These are phyloP conservation scores for Helotiales sp. DNA, from an alignment of 2,329 filamentous ascomycete genomes.

Conservation along the genomic window DNA sequence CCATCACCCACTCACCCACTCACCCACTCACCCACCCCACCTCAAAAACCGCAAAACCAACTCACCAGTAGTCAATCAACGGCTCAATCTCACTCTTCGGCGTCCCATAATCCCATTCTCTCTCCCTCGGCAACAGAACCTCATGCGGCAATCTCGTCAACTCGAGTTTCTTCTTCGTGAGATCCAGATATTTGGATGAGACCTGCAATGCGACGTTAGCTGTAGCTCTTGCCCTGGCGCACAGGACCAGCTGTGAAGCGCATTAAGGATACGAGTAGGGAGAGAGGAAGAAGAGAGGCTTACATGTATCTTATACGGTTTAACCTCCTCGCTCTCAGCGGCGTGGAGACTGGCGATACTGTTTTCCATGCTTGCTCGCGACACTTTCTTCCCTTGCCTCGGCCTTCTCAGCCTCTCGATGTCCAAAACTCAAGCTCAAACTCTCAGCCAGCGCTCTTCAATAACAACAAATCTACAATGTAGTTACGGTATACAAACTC, in stretches of 20 bases:
- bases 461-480: too few relatives aligned
- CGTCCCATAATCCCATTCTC: slow-evolving; percentile 57
- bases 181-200: slow-evolving; percentile 68
- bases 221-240: neutral
- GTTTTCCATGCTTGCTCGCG: slow-evolving; percentile 9
- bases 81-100: slow-evolving; percentile 67
- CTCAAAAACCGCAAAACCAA: slow-evolving; percentile 7
- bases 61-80: slow-evolving; percentile 68
- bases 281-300: slow-evolving; percentile 41
- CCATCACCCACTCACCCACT: too few relatives aligned
- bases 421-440: neutral
- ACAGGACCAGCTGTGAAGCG: too few relatives aligned
- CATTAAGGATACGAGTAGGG: slow-evolving; percentile 36
- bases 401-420: neutral
- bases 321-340: slow-evolving; percentile 47
- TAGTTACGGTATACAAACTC: neutral
- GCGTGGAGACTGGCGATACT: slow-evolving; percentile 17
- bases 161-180: slow-evolving; percentile 71
- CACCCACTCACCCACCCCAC: too few relatives aligned
- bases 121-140: slow-evolving; percentile 51
- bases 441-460: slow-evolving; percentile 2
- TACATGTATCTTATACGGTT: slow-evolving; percentile 63
- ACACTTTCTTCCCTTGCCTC: neutral
- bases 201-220: slow-evolving; percentile 51
- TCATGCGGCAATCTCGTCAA: slow-evolving; percentile 69